phyloP scores from a whole-genome alignment of 2,329 filamentous ascomycete species.

The Cladorrhinum sp. region DNA sequence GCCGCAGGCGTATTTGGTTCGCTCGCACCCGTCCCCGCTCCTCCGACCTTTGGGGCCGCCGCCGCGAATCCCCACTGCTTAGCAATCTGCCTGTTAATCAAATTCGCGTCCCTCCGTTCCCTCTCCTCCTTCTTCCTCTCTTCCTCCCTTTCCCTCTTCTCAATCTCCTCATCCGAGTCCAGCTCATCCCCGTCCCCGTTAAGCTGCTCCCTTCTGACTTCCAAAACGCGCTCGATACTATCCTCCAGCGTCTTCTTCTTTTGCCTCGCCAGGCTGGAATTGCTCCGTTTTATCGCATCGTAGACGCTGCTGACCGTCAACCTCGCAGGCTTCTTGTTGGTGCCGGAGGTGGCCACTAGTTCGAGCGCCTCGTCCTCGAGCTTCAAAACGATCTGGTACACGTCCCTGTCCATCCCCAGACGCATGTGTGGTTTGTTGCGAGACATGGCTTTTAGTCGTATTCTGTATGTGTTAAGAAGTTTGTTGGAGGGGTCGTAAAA shows the following conservation, averaged over 20 bases:
- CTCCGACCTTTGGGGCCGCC: neutral
- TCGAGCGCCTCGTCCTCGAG: constrained; percentile 57
- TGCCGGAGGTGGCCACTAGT: neutral
- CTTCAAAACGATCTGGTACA: constrained; percentile 78
- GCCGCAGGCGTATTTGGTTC: neutral
- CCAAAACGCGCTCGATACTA: constrained; percentile 77
- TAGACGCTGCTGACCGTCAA: constrained; percentile 65
- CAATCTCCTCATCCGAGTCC: constrained; percentile 43
- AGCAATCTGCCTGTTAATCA: constrained; percentile 42
- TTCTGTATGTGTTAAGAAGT: too few species aligned
- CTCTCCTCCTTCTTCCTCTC: constrained; percentile 25
- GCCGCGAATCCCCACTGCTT: constrained; percentile 38
- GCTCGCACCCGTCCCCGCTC: neutral
- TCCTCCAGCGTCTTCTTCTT: constrained; percentile 81
- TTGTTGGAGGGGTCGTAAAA: too few species aligned
- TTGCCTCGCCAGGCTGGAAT: constrained; percentile 79
- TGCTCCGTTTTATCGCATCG: constrained; percentile 77
- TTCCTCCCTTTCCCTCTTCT: constrained; percentile 25
- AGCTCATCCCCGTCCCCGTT: constrained; percentile 52
- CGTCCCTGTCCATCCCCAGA: constrained; percentile 60
- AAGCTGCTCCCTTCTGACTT: constrained; percentile 65
- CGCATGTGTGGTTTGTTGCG: neutral
- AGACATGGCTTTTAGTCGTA: neutral
- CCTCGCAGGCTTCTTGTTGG: constrained; percentile 8
- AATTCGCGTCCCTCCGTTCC: constrained; percentile 28